These are phyloP conservation scores for Boletales sp. DNA, from an alignment of 768 basidiomycete genomes.

Conservation along the genomic window DNA sequence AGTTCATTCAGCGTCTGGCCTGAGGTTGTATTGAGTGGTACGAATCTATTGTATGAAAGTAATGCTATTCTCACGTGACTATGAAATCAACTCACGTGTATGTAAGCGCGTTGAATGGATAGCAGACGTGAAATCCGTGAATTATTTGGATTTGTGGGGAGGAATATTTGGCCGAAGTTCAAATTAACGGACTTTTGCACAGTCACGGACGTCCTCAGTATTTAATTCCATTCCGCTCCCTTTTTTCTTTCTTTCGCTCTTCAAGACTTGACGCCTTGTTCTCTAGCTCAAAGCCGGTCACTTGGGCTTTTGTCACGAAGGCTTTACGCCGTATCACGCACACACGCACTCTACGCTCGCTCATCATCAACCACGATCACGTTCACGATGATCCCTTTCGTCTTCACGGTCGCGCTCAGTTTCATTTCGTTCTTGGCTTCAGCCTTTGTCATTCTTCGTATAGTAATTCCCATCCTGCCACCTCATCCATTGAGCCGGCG, in stretches of 20 bases:
- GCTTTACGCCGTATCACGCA: slow-evolving; percentile 35
- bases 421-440: slow-evolving; percentile 71
- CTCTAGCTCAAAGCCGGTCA: slow-evolving; percentile 25
- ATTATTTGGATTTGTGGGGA: slow-evolving; percentile 24
- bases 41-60: too few relatives aligned
- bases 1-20: too few relatives aligned
- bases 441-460: slow-evolving; percentile 72
- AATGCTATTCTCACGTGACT: neutral
- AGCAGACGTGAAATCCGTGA: neutral
- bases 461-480: slow-evolving; percentile 70
- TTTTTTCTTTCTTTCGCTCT: slow-evolving; percentile 9
- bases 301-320: slow-evolving; percentile 35
- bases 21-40: too few relatives aligned
- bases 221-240: neutral
- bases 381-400: slow-evolving; percentile 59
- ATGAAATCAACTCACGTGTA: slow-evolving; percentile 21
- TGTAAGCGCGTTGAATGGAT: slow-evolving; percentile 7
- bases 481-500: slow-evolving; percentile 71
- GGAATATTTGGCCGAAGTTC: slow-evolving; percentile 19
- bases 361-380: slow-evolving; percentile 17
- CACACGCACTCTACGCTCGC: slow-evolving; percentile 25
- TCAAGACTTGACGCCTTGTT: slow-evolving; percentile 17
- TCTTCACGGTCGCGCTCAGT: slow-evolving; percentile 62
- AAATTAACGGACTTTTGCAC: neutral
- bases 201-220: neutral